Evolutionary conservation across 108 stramenopile species (phyloP).

Genomic region (Bacterosira constricta): DNA sequence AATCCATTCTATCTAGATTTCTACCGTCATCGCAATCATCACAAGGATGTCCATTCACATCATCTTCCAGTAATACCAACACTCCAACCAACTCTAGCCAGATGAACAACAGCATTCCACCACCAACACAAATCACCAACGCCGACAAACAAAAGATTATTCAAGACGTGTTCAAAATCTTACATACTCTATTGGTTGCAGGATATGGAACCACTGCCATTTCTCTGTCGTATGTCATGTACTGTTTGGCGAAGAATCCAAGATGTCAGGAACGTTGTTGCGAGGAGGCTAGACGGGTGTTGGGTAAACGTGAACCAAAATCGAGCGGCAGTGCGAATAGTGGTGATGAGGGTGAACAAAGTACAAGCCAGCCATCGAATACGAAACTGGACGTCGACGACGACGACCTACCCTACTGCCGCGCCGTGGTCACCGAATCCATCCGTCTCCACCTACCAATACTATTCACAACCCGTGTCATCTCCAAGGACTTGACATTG

Average conservation of each 20-base stretch:
- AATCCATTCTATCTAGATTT: no score
- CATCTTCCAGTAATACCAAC: background rate
- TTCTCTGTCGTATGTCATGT: conserved; percentile 56
- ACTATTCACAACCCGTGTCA: conserved; percentile 38
- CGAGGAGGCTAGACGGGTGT: conserved; percentile 25
- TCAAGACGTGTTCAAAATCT: conserved; percentile 9
- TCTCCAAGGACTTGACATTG: conserved; percentile 27
- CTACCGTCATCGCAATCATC: no score
- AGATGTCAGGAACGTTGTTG: conserved; percentile 24
- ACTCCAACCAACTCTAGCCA: background rate
- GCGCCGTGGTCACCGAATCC: conserved; percentile 53
- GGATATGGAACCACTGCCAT: conserved; percentile 64
- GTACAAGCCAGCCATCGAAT: conserved; percentile 1
- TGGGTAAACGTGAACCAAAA: background rate
- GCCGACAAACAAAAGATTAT: conserved; percentile 9
- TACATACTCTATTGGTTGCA: conserved; percentile 49
- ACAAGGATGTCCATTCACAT: conserved; percentile 6
- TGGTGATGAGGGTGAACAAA: conserved; percentile 38
- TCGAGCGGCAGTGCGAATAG: conserved; percentile 1
- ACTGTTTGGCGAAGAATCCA: conserved; percentile 44
- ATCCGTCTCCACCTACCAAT: conserved; percentile 50
- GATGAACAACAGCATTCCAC: background rate
- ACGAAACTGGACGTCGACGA: background rate
- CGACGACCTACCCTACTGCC: conserved; percentile 43
- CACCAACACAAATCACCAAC: background rate